A percentile compares a stretch with the other conserved stretches of the same genome.
These are phyloP conservation scores for Teratosphaeria nubilosa DNA, from an alignment of 2,329 filamentous ascomycete genomes.

Conservation along the genomic window DNA sequence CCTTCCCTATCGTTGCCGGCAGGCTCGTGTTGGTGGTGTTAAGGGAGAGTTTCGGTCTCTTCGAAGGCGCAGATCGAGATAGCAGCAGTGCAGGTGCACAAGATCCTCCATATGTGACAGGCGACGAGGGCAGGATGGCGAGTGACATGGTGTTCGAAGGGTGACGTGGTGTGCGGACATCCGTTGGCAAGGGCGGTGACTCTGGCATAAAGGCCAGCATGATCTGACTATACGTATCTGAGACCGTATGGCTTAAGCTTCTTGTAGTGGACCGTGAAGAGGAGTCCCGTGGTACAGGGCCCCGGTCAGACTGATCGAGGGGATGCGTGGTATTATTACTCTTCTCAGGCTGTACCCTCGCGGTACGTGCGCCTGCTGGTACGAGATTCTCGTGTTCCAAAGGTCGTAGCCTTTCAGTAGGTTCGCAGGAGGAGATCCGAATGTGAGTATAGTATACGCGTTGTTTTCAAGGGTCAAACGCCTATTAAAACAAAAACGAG, in stretches of 20 bases:
- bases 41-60: constrained; percentile 50
- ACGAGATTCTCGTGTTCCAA: neutral
- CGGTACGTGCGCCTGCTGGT: neutral
- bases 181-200: constrained; percentile 16
- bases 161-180: constrained; percentile 8
- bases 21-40: constrained; percentile 43
- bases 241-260: neutral
- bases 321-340: neutral
- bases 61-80: constrained; percentile 18
- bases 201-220: constrained; percentile 24
- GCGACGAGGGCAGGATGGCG: constrained; percentile 29
- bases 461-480: neutral
- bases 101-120: constrained; percentile 17
- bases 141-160: constrained; percentile 35
- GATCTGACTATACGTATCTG: constrained; percentile 6
- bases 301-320: neutral
- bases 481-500: neutral
- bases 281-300: neutral
- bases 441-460: neutral
- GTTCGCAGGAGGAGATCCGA: neutral
- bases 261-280: neutral
- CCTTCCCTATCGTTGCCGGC: constrained; percentile 37
- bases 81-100: constrained; percentile 10
- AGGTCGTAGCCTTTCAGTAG: neutral
- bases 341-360: neutral